A percentile compares a stretch with the other conserved stretches of the same genome.
These are phyloP conservation scores for Sporothrix mexicana DNA, from an alignment of 2,329 filamentous ascomycete genomes.

Conservation along the genomic window DNA sequence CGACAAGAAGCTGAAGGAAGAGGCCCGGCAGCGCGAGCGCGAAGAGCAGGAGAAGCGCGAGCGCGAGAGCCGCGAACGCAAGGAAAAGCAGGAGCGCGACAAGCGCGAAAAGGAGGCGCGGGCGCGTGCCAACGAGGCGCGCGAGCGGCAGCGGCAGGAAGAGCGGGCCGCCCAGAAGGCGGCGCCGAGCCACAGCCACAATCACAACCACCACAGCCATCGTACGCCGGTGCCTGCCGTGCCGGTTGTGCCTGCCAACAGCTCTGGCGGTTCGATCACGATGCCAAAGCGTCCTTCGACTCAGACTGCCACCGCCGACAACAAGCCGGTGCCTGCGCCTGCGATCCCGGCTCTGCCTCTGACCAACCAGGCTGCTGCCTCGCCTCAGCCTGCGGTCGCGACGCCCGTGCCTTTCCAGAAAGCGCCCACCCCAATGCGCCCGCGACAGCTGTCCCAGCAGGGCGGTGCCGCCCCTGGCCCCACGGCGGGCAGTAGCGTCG, in stretches of 20 bases:
- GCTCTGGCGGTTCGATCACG: constrained; percentile 40
- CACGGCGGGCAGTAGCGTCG: constrained; percentile 54
- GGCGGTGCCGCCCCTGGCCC: constrained; percentile 54
- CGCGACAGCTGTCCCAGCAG: constrained; percentile 80
- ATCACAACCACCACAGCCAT: neutral
- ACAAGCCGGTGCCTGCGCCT: constrained; percentile 74
- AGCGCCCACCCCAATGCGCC: constrained; percentile 77
- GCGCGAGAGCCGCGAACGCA: constrained; percentile 63
- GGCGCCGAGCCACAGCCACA: constrained; percentile 38
- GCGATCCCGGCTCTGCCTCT: constrained; percentile 74
- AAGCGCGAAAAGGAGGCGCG: constrained; percentile 56
- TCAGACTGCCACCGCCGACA: constrained; percentile 41
- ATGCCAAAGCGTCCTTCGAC: constrained; percentile 50
- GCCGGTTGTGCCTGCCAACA: constrained; percentile 12
- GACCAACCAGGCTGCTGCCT: neutral
- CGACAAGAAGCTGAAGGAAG: constrained; percentile 84
- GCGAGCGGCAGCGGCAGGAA: constrained; percentile 44
- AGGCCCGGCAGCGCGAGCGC: constrained; percentile 73
- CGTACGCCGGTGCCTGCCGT: constrained; percentile 35
- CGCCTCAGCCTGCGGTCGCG: constrained; percentile 2
- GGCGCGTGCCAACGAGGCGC: constrained; percentile 47
- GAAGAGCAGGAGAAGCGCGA: constrained; percentile 63
- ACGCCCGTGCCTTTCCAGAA: constrained; percentile 58
- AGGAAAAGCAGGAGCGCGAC: constrained; percentile 64
- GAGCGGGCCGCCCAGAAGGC: constrained; percentile 53